Conservation (phyloP, 768 basidiomycete species). For the Holtermannia corniformis region DNA sequence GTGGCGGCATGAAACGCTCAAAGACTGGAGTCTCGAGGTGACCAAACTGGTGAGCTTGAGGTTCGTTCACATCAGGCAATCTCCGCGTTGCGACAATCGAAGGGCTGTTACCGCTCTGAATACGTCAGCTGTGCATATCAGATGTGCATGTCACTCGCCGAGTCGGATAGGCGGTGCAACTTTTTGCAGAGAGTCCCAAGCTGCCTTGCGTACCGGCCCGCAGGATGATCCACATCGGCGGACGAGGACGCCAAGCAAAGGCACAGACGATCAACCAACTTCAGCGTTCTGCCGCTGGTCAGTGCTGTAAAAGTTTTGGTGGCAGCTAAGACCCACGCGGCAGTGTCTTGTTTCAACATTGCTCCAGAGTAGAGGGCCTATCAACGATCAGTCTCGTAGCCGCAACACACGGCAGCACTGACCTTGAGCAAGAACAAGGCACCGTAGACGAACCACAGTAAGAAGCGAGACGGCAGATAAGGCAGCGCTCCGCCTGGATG, state of each 20-base stretch:
- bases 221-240: conserved; percentile 30
- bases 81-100: not conserved
- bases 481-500: conserved; percentile 31
- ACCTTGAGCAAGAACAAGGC: conserved; percentile 36
- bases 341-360: conserved; percentile 35
- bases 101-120: too few species aligned
- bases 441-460: conserved; percentile 38
- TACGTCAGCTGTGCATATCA: not conserved
- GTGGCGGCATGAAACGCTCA: not conserved
- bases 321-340: conserved; percentile 14
- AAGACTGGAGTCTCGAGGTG: not conserved
- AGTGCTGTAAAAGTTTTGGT: not conserved
- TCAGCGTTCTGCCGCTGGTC: conserved; percentile 17
- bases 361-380: conserved; percentile 39
- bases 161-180: conserved; percentile 18
- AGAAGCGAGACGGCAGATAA: conserved; percentile 31
- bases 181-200: conserved; percentile 22
- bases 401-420: not conserved
- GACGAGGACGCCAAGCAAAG: conserved; percentile 23
- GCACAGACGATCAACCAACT: conserved; percentile 31
- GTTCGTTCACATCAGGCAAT: not conserved
- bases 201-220: conserved; percentile 32
- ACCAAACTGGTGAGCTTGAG: not conserved
- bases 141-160: conserved; percentile 11
- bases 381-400: not conserved